Evolutionary conservation across 305 asterid genomes (phyloP).

Genomic region (Plantago coronopus): DNA sequence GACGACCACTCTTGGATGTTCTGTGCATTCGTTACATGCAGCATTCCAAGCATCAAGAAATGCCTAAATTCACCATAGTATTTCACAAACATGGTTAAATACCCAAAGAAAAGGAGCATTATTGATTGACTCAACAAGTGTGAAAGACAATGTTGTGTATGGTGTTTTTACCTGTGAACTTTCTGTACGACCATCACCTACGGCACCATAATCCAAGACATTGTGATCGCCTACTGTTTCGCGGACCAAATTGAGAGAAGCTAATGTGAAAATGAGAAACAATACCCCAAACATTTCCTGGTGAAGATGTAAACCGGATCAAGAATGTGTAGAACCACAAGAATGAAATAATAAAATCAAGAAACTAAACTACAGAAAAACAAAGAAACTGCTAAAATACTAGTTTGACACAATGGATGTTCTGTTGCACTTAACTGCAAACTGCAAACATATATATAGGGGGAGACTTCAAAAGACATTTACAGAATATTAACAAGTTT

Average conservation of each 20-base stretch:
- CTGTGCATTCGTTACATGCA: constrained; percentile 39
- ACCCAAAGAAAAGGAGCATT: neutral
- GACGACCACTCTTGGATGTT: constrained; percentile 33
- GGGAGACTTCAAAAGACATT: neutral
- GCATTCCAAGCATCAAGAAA: constrained; percentile 59
- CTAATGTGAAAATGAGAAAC: constrained; percentile 29
- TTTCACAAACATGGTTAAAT: neutral
- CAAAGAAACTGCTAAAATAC: too few relatives aligned
- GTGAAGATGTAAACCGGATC: neutral
- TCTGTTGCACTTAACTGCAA: neutral
- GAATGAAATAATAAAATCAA: neutral
- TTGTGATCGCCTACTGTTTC: constrained; percentile 26
- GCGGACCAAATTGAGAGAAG: constrained; percentile 18
- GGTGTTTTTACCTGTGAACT: constrained; percentile 41
- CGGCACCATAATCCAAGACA: constrained; percentile 58
- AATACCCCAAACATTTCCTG: constrained; percentile 29
- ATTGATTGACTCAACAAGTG: neutral
- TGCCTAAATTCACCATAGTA: constrained; percentile 40
- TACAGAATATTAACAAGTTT: neutral
- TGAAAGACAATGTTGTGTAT: neutral
- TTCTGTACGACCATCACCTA: constrained; percentile 35
- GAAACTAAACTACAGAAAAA: too few relatives aligned
- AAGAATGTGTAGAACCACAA: neutral
- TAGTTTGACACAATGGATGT: too few relatives aligned
- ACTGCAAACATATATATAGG: neutral